Conservation (phyloP, 2,329 filamentous ascomycete species). For the Aspergillus chevalieri region DNA sequence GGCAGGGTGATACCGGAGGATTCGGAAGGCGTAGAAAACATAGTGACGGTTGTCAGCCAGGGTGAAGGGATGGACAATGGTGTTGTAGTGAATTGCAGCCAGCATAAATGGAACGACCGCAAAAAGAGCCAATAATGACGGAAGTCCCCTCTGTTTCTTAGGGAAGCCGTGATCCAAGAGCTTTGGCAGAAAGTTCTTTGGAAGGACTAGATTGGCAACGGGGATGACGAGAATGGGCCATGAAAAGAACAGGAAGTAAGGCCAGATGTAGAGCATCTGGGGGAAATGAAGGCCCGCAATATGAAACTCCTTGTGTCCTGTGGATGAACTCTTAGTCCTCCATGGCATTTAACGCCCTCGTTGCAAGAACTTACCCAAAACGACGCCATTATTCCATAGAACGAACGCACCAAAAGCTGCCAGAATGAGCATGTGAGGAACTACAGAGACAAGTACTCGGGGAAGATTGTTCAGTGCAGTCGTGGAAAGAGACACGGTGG, state of each 20-base stretch:
- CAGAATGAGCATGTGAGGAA: constrained; percentile 58
- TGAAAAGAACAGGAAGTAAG: constrained; percentile 84
- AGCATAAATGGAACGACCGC: constrained; percentile 39
- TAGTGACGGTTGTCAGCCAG: constrained; percentile 96
- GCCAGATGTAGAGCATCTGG: constrained; percentile 94
- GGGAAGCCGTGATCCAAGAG: constrained; percentile 29
- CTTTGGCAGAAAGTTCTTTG: constrained; percentile 25
- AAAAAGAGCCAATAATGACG: constrained; percentile 32
- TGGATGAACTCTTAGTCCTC: not conserved
- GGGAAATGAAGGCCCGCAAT: constrained; percentile 80
- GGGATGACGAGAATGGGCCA: constrained; percentile 64
- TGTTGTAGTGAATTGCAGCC: constrained; percentile 68
- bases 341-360: not conserved
- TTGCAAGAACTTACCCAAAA: constrained; percentile 59
- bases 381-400: constrained; percentile 81
- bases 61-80: constrained; percentile 90
- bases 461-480: constrained; percentile 46
- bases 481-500: constrained; percentile 58
- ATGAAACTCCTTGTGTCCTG: constrained; percentile 91
- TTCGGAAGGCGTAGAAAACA: constrained; percentile 91
- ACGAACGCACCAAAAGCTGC: constrained; percentile 68
- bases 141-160: constrained; percentile 28
- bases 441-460: constrained; percentile 32
- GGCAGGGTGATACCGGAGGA: constrained; percentile 60
- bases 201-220: constrained; percentile 37